Evolutionary conservation across 2,329 filamentous ascomycete species (phyloP).

Genomic region (Aspergillus arachidicola): DNA sequence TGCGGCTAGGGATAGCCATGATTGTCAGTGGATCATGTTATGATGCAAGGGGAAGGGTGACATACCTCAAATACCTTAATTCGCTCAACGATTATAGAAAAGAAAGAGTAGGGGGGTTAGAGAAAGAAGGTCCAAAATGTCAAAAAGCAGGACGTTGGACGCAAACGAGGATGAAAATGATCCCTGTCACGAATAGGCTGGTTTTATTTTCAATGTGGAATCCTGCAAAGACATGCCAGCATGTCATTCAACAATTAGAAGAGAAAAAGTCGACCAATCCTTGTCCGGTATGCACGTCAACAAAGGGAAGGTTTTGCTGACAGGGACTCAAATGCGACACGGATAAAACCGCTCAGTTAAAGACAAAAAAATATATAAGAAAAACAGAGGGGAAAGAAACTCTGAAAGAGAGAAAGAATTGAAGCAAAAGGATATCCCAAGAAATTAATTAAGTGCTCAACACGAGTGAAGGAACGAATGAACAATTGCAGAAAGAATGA

Average conservation of each 20-base stretch:
- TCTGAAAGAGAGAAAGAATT: slow-evolving; percentile 6
- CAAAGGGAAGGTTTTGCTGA: slow-evolving; percentile 4
- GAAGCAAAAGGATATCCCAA: not conserved
- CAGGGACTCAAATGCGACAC: not conserved
- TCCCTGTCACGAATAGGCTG: not conserved
- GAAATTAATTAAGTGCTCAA: not conserved
- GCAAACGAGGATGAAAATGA: not conserved
- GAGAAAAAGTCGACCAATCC: slow-evolving; percentile 4
- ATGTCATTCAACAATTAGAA: slow-evolving; percentile 16
- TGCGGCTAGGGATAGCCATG: not conserved
- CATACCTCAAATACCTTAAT: not conserved
- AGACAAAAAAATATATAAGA: not conserved
- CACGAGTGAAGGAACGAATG: not conserved
- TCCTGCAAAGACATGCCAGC: slow-evolving; percentile 25
- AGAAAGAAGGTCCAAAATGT: not conserved
- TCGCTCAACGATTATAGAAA: not conserved
- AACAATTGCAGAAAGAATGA: not conserved
- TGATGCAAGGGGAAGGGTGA: not conserved
- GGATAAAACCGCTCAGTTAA: not conserved
- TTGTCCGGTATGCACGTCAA: not conserved
- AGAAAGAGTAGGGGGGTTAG: not conserved
- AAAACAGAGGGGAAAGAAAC: slow-evolving; percentile 3
- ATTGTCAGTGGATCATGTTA: not conserved
- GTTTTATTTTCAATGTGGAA: not conserved
- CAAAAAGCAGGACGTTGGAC: too few relatives aligned